These are phyloP conservation scores for Gracilaria caudata DNA, from an alignment of 23 red algal species.

Conservation along the genomic window DNA sequence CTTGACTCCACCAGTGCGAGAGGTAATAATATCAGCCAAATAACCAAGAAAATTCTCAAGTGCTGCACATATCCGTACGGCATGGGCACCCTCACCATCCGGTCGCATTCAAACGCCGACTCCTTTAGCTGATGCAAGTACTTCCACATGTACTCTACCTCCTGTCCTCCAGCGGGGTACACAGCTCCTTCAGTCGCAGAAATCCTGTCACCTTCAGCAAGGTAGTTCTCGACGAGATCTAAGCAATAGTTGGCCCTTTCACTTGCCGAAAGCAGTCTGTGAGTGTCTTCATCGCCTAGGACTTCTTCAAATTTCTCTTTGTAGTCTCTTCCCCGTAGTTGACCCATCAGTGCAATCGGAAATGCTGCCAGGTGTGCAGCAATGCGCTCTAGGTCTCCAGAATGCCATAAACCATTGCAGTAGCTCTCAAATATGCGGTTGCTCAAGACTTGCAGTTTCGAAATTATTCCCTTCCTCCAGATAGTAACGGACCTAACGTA, in stretches of 20 bases:
- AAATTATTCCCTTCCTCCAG: slow-evolving; percentile 29
- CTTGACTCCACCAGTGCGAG: slow-evolving; percentile 41
- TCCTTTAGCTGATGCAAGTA: slow-evolving; percentile 20
- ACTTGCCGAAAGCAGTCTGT: background rate
- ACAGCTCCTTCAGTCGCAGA: background rate
- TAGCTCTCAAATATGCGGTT: slow-evolving; percentile 43
- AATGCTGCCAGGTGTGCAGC: slow-evolving; percentile 38
- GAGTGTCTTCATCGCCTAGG: slow-evolving; percentile 3
- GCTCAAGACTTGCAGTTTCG: background rate
- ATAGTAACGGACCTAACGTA: slow-evolving; percentile 21
- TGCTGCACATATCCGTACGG: slow-evolving; percentile 58
- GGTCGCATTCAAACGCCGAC: background rate
- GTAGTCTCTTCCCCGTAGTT: slow-evolving; percentile 12
- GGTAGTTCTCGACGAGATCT: slow-evolving; percentile 35
- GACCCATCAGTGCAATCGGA: slow-evolving; percentile 30
- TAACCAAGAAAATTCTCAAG: slow-evolving; percentile 54
- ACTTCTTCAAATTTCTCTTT: slow-evolving; percentile 12
- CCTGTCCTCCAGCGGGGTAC: slow-evolving; percentile 8
- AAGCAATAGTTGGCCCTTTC: slow-evolving; percentile 18
- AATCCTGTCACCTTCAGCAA: slow-evolving; percentile 27
- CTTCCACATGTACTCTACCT: slow-evolving; percentile 7
- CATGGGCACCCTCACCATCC: slow-evolving; percentile 18
- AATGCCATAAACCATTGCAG: slow-evolving; percentile 6
- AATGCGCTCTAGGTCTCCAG: slow-evolving; percentile 21
- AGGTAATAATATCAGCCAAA: slow-evolving; percentile 44